Percentiles rank a stretch among this genome's conserved stretches.
phyloP scores from a whole-genome alignment of 2,329 filamentous ascomycete genomes.

The Colletotrichum scovillei region DNA sequence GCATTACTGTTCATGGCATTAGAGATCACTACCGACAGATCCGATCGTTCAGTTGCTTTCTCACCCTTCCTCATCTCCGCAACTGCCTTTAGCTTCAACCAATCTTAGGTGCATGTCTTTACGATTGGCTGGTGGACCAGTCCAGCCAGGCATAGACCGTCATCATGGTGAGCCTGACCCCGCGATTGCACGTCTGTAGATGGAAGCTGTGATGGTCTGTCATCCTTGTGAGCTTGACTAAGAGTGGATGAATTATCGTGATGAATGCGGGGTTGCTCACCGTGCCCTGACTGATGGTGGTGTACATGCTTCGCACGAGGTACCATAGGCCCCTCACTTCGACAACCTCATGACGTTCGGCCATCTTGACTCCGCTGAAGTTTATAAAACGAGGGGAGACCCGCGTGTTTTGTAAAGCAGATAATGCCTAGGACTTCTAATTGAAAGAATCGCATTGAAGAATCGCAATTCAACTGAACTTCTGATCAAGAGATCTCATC shows the following conservation, averaged over 20 bases:
- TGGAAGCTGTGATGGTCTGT: neutral
- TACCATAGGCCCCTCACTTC: constrained; percentile 10
- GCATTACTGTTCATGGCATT: no score
- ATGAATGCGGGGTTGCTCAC: constrained; percentile 19
- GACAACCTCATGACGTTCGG: neutral
- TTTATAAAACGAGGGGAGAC: neutral
- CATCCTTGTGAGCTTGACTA: constrained; percentile 6
- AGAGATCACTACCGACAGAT: neutral
- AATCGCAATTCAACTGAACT: neutral
- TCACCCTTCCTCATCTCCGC: neutral
- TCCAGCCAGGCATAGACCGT: neutral
- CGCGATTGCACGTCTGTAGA: neutral
- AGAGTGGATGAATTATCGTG: neutral
- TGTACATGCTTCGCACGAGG: constrained; percentile 4
- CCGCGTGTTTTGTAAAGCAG: no score
- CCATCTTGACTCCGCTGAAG: neutral
- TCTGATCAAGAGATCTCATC: neutral
- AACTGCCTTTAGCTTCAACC: neutral
- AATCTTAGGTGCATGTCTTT: neutral
- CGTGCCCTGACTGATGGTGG: constrained; percentile 22
- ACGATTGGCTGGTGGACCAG: neutral
- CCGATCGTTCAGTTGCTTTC: neutral
- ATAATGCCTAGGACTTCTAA: neutral
- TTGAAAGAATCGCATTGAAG: no score
- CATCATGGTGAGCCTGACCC: constrained; percentile 8